These are phyloP conservation scores for Nitzschia sp. DNA, from an alignment of 108 stramenopile genomes.

Conservation along the genomic window DNA sequence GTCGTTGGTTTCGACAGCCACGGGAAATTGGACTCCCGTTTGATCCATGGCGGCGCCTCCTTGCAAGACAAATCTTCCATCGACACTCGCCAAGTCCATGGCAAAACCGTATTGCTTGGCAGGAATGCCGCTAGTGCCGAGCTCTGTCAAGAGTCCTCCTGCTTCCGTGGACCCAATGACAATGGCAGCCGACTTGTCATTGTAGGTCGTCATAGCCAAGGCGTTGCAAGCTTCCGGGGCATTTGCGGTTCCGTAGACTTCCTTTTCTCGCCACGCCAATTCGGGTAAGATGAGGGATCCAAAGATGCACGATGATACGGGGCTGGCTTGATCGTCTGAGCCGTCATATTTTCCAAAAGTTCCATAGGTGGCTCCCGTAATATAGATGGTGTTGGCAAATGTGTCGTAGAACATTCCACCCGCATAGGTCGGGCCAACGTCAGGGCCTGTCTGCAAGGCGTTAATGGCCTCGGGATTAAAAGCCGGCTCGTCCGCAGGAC, in stretches of 20 bases:
- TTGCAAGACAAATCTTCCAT: constrained; percentile 9
- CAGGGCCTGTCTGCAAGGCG: constrained; percentile 25
- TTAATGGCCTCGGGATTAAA: constrained; percentile 9
- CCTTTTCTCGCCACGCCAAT: constrained; percentile 20
- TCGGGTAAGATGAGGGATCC: constrained; percentile 17
- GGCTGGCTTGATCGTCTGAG: neutral
- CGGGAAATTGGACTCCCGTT: constrained; percentile 24
- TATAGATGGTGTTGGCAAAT: constrained; percentile 24
- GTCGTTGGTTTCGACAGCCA: constrained; percentile 8
- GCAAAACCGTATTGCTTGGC: constrained; percentile 30
- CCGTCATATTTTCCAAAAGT: constrained; percentile 23
- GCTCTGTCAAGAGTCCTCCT: constrained; percentile 15
- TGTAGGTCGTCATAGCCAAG: constrained; percentile 5
- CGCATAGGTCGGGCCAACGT: constrained; percentile 33
- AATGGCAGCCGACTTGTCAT: constrained; percentile 9
- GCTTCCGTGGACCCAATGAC: constrained; percentile 36
- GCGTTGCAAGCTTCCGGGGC: constrained; percentile 32
- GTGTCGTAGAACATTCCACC: constrained; percentile 42
- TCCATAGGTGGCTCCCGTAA: constrained; percentile 39
- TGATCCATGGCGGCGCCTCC: constrained; percentile 27
- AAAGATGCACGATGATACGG: constrained; percentile 27
- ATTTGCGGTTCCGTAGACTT: constrained; percentile 11
- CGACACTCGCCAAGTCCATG: constrained; percentile 15
- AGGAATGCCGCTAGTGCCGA: constrained; percentile 1
- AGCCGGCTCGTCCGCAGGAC: neutral